Evolutionary conservation across 2,329 filamentous ascomycete species (phyloP).

Genomic region (Rosellinia necatrix): DNA sequence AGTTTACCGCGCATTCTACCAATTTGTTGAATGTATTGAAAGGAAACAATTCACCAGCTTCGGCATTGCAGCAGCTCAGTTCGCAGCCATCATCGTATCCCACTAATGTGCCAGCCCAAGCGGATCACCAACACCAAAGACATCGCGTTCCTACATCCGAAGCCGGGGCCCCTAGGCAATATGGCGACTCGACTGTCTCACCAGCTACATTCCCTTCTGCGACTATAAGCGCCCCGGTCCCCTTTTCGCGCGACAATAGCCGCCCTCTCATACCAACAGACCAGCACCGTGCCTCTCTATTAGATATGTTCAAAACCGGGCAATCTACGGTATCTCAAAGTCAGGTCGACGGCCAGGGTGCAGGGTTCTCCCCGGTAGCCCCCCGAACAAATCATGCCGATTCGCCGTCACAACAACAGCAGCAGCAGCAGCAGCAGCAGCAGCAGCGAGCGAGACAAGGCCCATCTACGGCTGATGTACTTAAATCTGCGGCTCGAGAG

Average conservation of each 20-base stretch:
- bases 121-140: conserved; percentile 22
- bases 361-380: conserved; percentile 1
- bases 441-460: conserved; percentile 28
- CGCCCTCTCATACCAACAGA: conserved; percentile 37
- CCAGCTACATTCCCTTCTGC: conserved; percentile 15
- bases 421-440: no score
- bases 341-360: conserved; percentile 30
- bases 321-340: conserved; percentile 35
- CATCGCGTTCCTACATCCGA: conserved; percentile 18
- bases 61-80: conserved; percentile 19
- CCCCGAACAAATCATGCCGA: conserved; percentile 18
- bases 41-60: conserved; percentile 36
- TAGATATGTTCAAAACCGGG: conserved; percentile 59
- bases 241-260: conserved; percentile 19
- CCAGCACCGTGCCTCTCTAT: conserved; percentile 53
- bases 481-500: conserved; percentile 36
- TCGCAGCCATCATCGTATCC: conserved; percentile 21
- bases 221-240: conserved; percentile 23
- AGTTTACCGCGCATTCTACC: conserved; percentile 36
- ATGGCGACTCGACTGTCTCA: conserved; percentile 23
- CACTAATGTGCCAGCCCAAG: conserved; percentile 6
- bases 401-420: no score
- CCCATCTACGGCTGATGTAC: conserved; percentile 35
- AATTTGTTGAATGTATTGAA: conserved; percentile 50
- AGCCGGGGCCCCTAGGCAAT: conserved; percentile 24